Base-by-base conservation (phyloP, 2,329 filamentous ascomycete genomes). In the Aspergillus sergii region DNA sequence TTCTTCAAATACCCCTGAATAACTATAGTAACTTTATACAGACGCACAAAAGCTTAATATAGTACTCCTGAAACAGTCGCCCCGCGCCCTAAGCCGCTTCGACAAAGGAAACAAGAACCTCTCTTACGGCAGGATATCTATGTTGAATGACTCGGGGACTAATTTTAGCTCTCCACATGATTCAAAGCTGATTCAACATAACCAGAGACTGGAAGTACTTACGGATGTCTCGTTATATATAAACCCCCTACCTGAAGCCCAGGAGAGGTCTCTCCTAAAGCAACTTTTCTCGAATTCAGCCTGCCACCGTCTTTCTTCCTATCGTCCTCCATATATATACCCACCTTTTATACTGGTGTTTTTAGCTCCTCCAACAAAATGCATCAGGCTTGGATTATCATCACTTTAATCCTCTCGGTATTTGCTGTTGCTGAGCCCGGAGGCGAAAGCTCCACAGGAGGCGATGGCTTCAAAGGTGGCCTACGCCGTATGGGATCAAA, bases 271-370 rank as follows among this genome's bases (percentile, higher is more conserved):
- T 41, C n/a, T n/a, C 19, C 16, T 4, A 9, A 41, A 41, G 14
- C 14, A 36, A 7, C 14, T 7, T 16, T 16, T 36, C 34, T n/a
- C 7, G 9, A 10, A 41, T 9, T 41, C 7, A 10, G 1, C 39
- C 4, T 36, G 14, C 14, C 5, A 36, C 14, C 23, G 23, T 26
- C 23, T 6, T 9, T 4, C 39, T 41, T n/a, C 14, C 7, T 10
- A 19, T 10, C 39, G 2, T 19, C 8, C 36, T n/a, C 3, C 14
- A 19, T 9, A 41, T 41, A 41, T 41, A 41, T 41, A n/a, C 5
- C 3, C 39, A n/a, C 0, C 0, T 36, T 36, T 36, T 16, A 0
- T 36, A 16, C 7, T 7, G 0, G 12, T 16, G 1, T 16, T 36
- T 0, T 16, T 14, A 7, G 14, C 5, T 16, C 7, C 6, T n/a